Conservation (phyloP, 306 rosid genomes). For the Urtica urens region DNA sequence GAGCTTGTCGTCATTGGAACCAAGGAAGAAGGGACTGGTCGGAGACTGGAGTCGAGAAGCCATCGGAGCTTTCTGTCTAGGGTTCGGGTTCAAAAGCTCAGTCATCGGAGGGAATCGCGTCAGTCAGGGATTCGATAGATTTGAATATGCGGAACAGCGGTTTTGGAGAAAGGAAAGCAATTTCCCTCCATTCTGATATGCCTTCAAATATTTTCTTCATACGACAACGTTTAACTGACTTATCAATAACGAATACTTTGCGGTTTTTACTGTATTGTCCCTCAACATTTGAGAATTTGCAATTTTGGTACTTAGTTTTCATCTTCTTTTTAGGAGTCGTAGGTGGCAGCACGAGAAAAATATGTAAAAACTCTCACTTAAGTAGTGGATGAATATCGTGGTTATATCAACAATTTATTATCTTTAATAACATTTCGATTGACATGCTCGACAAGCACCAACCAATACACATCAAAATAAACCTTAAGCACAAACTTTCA, state of each 20-base stretch:
- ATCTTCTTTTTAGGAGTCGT: too few relatives aligned
- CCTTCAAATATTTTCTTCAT: conserved; percentile 7
- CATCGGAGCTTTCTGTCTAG: conserved; percentile 45
- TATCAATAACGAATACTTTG: background rate
- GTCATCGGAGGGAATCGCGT: conserved; percentile 32
- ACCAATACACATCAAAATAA: too few relatives aligned
- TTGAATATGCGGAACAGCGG: conserved; percentile 2
- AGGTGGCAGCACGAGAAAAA: too few relatives aligned
- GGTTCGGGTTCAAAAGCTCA: conserved; percentile 59
- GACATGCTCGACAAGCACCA: too few relatives aligned
- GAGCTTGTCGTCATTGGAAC: conserved; percentile 80
- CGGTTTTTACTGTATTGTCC: background rate
- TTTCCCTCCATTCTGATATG: conserved; percentile 52
- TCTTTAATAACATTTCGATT: too few relatives aligned
- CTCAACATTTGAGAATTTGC: too few relatives aligned
- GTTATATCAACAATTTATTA: too few relatives aligned
- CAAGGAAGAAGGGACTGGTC: conserved; percentile 63
- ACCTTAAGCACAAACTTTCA: too few relatives aligned
- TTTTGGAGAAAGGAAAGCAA: background rate
- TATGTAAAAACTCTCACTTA: too few relatives aligned
- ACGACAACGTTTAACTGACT: background rate
- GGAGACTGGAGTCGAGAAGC: conserved; percentile 82
- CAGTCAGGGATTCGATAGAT: conserved; percentile 17
- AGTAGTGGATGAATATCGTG: too few relatives aligned
- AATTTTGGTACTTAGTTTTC: too few relatives aligned